Evolutionary conservation across 2,329 filamentous ascomycete species (phyloP).

Genomic region (Fusarium robinianum): DNA sequence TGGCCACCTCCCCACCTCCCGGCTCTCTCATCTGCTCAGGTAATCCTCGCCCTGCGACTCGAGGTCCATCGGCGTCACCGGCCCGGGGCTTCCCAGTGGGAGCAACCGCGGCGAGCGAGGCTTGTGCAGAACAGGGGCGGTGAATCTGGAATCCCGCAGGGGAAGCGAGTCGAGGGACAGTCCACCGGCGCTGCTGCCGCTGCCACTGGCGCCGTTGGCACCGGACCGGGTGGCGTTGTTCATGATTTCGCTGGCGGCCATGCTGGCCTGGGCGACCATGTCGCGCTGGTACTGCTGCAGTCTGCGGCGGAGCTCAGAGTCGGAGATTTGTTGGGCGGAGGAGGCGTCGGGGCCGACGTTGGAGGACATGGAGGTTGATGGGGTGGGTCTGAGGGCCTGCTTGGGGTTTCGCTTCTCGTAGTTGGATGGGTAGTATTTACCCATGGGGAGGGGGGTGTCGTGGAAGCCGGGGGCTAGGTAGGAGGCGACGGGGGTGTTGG

Average conservation of each 20-base stretch:
- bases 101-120: slow-evolving; percentile 55
- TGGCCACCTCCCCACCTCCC: neutral
- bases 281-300: slow-evolving; percentile 64
- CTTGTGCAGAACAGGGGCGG: slow-evolving; percentile 47
- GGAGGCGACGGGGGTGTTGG: slow-evolving; percentile 53
- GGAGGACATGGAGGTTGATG: slow-evolving; percentile 38
- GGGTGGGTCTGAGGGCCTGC: slow-evolving; percentile 29
- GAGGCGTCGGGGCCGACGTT: slow-evolving; percentile 43
- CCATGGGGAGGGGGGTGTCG: slow-evolving; percentile 55
- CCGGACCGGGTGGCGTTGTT: slow-evolving; percentile 35
- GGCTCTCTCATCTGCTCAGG: slow-evolving; percentile 25
- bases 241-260: slow-evolving; percentile 54
- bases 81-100: slow-evolving; percentile 62
- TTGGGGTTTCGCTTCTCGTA: slow-evolving; percentile 52
- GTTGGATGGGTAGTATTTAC: slow-evolving; percentile 68
- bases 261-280: slow-evolving; percentile 62
- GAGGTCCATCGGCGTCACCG: slow-evolving; percentile 65
- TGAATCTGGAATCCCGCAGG: slow-evolving; percentile 46
- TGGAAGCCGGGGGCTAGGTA: slow-evolving; percentile 57
- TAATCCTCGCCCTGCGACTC: slow-evolving; percentile 47
- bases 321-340: slow-evolving; percentile 21
- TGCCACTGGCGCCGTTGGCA: slow-evolving; percentile 32
- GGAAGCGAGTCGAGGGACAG: slow-evolving; percentile 43
- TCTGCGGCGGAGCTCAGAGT: slow-evolving; percentile 54
- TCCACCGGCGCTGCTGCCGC: slow-evolving; percentile 33